Evolutionary conservation across 2,329 filamentous ascomycete genomes (phyloP), one percentile per base, ranked within the genome.

Genomic region (Albophoma yamanashiensis): DNA sequence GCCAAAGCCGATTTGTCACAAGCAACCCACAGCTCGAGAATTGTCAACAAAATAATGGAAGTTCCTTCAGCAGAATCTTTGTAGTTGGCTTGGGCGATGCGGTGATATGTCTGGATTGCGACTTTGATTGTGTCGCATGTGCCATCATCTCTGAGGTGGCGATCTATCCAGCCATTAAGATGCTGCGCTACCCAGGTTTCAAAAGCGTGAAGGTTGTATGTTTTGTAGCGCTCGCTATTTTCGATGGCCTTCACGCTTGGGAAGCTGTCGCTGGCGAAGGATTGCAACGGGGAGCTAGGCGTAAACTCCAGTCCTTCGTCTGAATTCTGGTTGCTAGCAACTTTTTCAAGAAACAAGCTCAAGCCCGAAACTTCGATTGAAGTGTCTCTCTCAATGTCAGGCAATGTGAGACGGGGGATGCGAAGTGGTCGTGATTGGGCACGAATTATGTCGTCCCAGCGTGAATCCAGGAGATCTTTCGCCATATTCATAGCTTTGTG

Each of bases 11-110:
- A 72, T 58, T 71, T 78, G 62, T 88, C 84, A 39, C 79, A 77
- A 0, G 79, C 80, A 8, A 82, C 66, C 85, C 85, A 88, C 0
- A 88, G 66, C 58, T 86, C 82, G 2, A 85, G 63, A 0, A 81
- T 62, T 0, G 78, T 83, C 0, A 88, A 71, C 1, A 83, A 62
- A 78, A 85, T 84, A 3, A 78, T 56, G 0, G 85, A 87, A 0
- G 72, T 63, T 0, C 68, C 70, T 59, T 80, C 76, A 0, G 83
- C 78, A 8, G 76, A 74, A 0, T 57, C 62, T 0, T 58, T 2
- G 52, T 84, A 85, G 0, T 40, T 11, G 0, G 1, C 0, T 0
- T 36, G 47, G 0, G 74, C 75, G 4, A 50, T 17, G 0, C 20
- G 5, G 45, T 74, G 66, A 59, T 82, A 82, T 1, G 4, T 27